These are phyloP conservation scores for Rhizophora apiculata DNA, from an alignment of 345 rosid species.

Conservation along the genomic window DNA sequence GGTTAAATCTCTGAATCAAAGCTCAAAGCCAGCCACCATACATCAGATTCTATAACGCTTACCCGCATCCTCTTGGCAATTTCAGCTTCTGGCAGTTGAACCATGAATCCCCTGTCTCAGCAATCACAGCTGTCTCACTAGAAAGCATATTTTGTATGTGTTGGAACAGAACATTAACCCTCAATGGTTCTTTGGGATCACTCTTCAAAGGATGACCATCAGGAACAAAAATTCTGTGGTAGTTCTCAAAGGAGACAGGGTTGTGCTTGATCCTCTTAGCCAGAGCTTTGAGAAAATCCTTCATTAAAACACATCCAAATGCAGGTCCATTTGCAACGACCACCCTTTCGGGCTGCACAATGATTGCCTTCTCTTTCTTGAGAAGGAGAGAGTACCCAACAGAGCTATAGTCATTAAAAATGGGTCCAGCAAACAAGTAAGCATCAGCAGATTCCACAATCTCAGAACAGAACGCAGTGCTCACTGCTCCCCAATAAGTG, in stretches of 20 bases:
- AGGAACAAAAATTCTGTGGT: constrained; percentile 70
- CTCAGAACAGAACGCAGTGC: constrained; percentile 74
- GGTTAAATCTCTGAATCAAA: background rate
- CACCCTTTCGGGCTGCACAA: constrained; percentile 69
- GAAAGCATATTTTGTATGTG: constrained; percentile 73
- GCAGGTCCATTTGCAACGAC: constrained; percentile 66
- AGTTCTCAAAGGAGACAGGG: constrained; percentile 61
- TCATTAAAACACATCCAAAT: constrained; percentile 76
- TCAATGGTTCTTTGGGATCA: constrained; percentile 55
- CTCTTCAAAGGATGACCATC: constrained; percentile 50
- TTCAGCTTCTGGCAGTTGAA: constrained; percentile 81
- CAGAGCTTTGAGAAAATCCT: constrained; percentile 58
- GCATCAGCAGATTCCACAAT: constrained; percentile 88
- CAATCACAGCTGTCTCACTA: constrained; percentile 65
- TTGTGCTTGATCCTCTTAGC: constrained; percentile 53
- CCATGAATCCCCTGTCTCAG: constrained; percentile 92
- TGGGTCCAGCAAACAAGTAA: constrained; percentile 76
- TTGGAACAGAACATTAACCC: constrained; percentile 71
- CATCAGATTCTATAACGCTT: constrained; percentile 8
- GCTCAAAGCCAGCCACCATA: too few species aligned
- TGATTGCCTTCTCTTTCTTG: constrained; percentile 79
- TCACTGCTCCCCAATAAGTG: constrained; percentile 82
- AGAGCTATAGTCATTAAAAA: constrained; percentile 75
- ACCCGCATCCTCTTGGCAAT: constrained; percentile 76
- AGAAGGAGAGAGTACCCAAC: constrained; percentile 81